These are phyloP conservation scores for Pezizomycotina sp. DNA, from an alignment of 2,329 filamentous ascomycete species.

Conservation along the genomic window DNA sequence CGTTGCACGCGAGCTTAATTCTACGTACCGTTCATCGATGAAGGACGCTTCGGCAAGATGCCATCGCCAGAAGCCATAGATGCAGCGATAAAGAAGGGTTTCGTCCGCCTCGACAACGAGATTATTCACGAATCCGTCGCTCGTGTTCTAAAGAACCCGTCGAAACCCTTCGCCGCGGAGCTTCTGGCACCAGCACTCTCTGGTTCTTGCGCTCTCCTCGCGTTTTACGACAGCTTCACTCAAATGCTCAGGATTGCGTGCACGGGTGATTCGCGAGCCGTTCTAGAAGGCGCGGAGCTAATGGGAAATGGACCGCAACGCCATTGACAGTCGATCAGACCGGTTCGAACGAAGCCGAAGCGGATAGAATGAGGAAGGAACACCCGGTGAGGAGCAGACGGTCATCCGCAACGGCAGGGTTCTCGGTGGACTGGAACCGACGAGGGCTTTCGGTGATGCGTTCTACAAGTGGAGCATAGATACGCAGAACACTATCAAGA, in stretches of 20 bases:
- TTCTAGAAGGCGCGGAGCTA: conserved; percentile 60
- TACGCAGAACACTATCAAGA: conserved; percentile 64
- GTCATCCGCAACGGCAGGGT: conserved; percentile 82
- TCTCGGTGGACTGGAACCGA: conserved; percentile 79
- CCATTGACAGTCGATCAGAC: conserved; percentile 87
- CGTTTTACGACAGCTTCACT: conserved; percentile 81
- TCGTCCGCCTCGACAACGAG: conserved; percentile 75
- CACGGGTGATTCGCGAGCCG: conserved; percentile 88
- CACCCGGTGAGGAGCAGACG: conserved; percentile 75
- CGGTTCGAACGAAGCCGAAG: conserved; percentile 72
- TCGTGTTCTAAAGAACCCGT: conserved; percentile 75
- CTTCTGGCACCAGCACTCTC: conserved; percentile 82
- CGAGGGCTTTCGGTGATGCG: conserved; percentile 86
- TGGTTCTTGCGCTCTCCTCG: conserved; percentile 89
- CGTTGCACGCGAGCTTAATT: conserved; percentile 81
- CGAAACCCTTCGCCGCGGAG: conserved; percentile 80
- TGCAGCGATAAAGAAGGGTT: conserved; percentile 79
- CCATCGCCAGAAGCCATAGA: conserved; percentile 72
- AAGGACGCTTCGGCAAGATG: conserved; percentile 40
- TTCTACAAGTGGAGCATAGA: conserved; percentile 91
- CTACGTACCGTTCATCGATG: conserved; percentile 65
- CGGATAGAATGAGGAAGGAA: conserved; percentile 60
- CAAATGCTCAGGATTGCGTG: conserved; percentile 86
- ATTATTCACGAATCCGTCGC: conserved; percentile 87
- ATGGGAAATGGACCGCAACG: conserved; percentile 84